Conservation (phyloP, 768 basidiomycete species). For the Mycena epipterygia region DNA sequence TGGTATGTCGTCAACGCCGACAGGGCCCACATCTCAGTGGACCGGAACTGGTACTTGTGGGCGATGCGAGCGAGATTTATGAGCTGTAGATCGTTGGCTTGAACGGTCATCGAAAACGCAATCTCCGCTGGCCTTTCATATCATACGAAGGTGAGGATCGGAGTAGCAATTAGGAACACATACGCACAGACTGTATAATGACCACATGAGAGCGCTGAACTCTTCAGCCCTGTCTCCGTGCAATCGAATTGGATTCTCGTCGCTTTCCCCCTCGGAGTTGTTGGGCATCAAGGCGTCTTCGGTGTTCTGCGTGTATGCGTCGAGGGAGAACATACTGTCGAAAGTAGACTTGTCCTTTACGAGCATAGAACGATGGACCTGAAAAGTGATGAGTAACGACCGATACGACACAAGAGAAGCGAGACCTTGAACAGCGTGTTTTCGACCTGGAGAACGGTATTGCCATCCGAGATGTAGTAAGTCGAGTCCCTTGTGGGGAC, state of each 20-base stretch:
- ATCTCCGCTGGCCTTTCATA: conserved; percentile 59
- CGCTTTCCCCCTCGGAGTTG: conserved; percentile 59
- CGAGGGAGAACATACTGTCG: conserved; percentile 61
- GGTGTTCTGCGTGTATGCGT: conserved; percentile 48
- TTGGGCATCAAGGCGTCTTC: conserved; percentile 29
- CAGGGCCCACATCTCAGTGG: conserved; percentile 64
- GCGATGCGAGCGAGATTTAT: conserved; percentile 64
- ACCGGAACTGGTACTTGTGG: conserved; percentile 69
- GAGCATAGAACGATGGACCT: conserved; percentile 44
- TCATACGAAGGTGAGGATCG: conserved; percentile 2
- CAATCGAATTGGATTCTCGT: conserved; percentile 64
- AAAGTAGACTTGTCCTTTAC: conserved; percentile 61
- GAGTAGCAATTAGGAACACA: background rate
- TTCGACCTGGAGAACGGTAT: conserved; percentile 57
- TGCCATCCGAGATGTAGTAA: conserved; percentile 61
- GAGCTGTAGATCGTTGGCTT: conserved; percentile 57
- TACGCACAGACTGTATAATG: conserved; percentile 66
- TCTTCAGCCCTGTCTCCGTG: conserved; percentile 64
- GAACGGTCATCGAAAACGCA: conserved; percentile 53
- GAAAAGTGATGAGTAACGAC: background rate
- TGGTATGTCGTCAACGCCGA: conserved; percentile 56
- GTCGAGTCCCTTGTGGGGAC: conserved; percentile 43
- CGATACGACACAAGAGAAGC: background rate
- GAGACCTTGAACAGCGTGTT: conserved; percentile 61
- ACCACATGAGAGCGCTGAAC: conserved; percentile 66